Conservation (phyloP, 192 early-diverging fungal genomes). For the Coemansia sp. region DNA sequence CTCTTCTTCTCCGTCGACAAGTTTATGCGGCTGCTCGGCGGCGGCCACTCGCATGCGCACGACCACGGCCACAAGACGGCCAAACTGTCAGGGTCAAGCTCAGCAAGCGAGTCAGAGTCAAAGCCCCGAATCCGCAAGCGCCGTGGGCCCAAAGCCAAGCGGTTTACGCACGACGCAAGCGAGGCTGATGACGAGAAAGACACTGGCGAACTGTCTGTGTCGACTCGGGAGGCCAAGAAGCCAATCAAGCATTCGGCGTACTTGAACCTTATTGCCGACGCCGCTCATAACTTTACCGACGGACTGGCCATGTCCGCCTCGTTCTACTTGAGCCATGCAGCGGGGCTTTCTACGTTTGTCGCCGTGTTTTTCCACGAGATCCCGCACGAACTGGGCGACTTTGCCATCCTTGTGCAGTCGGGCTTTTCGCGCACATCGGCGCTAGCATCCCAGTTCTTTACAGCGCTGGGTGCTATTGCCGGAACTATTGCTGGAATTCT, state of each 20-base stretch:
- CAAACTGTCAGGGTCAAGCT: constrained; percentile 10
- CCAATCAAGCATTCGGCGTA: constrained; percentile 71
- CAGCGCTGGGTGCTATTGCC: constrained; percentile 77
- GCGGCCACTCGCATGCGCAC: constrained; percentile 61
- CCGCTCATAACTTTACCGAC: constrained; percentile 84
- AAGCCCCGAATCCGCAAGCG: constrained; percentile 36
- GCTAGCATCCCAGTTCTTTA: constrained; percentile 75
- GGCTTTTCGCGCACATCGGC: constrained; percentile 75
- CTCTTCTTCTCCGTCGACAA: constrained; percentile 82
- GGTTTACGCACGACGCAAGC: constrained; percentile 21
- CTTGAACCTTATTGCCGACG: constrained; percentile 79
- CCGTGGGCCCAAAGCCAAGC: constrained; percentile 14
- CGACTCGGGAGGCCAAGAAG: constrained; percentile 14
- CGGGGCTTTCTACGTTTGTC: constrained; percentile 81
- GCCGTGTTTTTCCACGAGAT: constrained; percentile 90
- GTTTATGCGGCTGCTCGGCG: constrained; percentile 74
- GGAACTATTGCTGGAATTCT: constrained; percentile 75
- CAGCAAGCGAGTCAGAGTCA: constrained; percentile 26
- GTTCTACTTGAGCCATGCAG: constrained; percentile 75
- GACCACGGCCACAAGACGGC: constrained; percentile 37
- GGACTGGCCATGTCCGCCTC: constrained; percentile 82
- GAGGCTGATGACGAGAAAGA: constrained; percentile 53
- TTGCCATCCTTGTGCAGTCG: constrained; percentile 81
- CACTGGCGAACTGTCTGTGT: constrained; percentile 2
- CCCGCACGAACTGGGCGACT: constrained; percentile 86